A percentile compares a stretch with the other conserved stretches of the same genome.
These are phyloP conservation scores for Acorus gramineus DNA, from an alignment of 106 monocot genomes.

Conservation along the genomic window DNA sequence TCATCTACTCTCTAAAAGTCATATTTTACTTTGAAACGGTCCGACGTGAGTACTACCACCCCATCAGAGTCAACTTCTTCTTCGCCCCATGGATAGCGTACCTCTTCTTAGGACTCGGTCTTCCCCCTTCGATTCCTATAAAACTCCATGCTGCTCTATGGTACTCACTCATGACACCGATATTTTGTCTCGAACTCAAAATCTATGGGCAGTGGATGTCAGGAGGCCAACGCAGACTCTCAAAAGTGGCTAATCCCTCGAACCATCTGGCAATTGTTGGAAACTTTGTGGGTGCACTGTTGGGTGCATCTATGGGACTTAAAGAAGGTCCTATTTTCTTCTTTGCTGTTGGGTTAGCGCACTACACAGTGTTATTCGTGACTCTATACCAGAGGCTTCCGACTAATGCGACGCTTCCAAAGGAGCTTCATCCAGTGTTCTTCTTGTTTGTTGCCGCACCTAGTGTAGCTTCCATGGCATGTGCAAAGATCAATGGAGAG, in stretches of 20 bases:
- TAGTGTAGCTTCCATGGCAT: constrained; percentile 61
- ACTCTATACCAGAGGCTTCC: constrained; percentile 85
- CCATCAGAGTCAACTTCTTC: constrained; percentile 82
- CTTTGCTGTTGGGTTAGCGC: constrained; percentile 75
- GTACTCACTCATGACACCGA: constrained; percentile 70
- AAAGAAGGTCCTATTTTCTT: constrained; percentile 82
- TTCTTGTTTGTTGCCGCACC: constrained; percentile 80
- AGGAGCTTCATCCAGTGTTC: constrained; percentile 87
- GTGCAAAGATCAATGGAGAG: constrained; percentile 51
- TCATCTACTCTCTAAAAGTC: constrained; percentile 48
- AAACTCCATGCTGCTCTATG: constrained; percentile 28
- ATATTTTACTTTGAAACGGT: constrained; percentile 76
- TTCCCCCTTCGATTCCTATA: constrained; percentile 28
- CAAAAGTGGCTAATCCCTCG: constrained; percentile 64
- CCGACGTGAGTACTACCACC: constrained; percentile 68
- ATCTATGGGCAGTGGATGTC: constrained; percentile 92
- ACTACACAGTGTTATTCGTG: constrained; percentile 70
- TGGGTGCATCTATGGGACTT: constrained; percentile 66
- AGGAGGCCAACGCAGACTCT: constrained; percentile 52
- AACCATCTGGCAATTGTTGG: constrained; percentile 74
- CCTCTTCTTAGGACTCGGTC: constrained; percentile 56
- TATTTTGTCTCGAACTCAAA: constrained; percentile 69
- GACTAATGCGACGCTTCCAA: constrained; percentile 66
- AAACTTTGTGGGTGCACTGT: constrained; percentile 75
- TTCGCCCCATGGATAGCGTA: constrained; percentile 83